Conservation (phyloP, 305 asterid species). For the Solanum hybrid region DNA sequence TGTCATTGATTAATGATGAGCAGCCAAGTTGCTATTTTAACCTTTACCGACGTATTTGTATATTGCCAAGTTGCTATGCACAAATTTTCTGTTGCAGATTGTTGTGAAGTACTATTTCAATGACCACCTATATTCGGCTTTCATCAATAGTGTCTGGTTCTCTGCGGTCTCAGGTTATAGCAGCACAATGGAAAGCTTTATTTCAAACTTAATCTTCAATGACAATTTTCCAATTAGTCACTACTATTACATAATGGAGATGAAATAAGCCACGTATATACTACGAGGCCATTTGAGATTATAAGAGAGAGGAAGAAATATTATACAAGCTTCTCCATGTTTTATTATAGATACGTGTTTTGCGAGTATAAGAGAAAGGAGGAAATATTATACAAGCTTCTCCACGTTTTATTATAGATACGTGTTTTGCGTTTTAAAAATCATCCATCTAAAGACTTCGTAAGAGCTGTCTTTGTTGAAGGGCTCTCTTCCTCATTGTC, state of each 20-base stretch:
- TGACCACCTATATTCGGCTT: not conserved
- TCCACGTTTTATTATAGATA: not conserved
- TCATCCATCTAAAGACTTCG: not conserved
- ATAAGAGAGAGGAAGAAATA: not conserved
- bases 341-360: not conserved
- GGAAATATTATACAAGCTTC: not conserved
- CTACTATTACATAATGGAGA: not conserved
- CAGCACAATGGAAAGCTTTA: not conserved
- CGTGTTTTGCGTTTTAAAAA: not conserved
- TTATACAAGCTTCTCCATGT: not conserved
- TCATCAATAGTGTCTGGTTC: not conserved
- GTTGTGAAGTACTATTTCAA: not conserved
- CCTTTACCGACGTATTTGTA: not conserved
- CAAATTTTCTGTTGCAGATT: not conserved
- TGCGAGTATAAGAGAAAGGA: not conserved
- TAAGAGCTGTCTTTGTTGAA: slow-evolving; percentile 7
- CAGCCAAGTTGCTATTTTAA: not conserved
- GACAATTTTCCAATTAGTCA: not conserved
- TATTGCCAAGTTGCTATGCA: not conserved
- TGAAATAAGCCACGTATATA: not conserved
- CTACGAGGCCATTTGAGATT: not conserved
- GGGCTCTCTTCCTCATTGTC: slow-evolving; percentile 4
- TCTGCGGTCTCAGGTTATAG: not conserved
- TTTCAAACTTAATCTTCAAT: not conserved
- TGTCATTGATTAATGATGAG: not conserved